These are phyloP conservation scores for Coleophoma cylindrospora DNA, from an alignment of 2,329 filamentous ascomycete species.

Conservation along the genomic window DNA sequence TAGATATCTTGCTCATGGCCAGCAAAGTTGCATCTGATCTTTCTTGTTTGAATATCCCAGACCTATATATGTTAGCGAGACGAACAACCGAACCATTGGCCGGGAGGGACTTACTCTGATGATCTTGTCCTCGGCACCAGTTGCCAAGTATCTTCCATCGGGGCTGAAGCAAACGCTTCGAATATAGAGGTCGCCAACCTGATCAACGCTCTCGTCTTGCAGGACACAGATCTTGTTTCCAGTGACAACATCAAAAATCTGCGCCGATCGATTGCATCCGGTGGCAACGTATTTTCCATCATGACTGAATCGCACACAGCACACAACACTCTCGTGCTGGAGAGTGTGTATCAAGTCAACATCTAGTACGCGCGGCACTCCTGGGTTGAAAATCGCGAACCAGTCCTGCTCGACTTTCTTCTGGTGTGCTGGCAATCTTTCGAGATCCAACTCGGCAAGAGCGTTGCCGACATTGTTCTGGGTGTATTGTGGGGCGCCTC, in stretches of 20 bases:
- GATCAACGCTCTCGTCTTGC: conserved; percentile 82
- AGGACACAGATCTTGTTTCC: conserved; percentile 86
- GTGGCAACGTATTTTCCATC: conserved; percentile 96
- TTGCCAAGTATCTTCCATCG: conserved; percentile 88
- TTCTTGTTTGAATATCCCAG: conserved; percentile 83
- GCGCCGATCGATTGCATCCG: conserved; percentile 97
- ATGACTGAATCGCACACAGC: conserved; percentile 93
- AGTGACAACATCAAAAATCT: conserved; percentile 90
- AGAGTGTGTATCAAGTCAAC: conserved; percentile 93
- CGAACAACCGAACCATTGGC: conserved; percentile 3
- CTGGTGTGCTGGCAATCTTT: conserved; percentile 76
- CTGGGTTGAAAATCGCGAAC: conserved; percentile 96
- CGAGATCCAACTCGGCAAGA: conserved; percentile 81
- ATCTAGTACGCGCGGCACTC: conserved; percentile 82
- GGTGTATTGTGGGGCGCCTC: conserved; percentile 37
- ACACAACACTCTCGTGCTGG: conserved; percentile 92
- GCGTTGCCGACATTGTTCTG: conserved; percentile 58
- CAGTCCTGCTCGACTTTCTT: conserved; percentile 90
- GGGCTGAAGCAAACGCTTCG: conserved; percentile 98
- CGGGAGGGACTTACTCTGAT: conserved; percentile 67
- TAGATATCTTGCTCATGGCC: conserved; percentile 99
- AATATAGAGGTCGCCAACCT: conserved; percentile 92
- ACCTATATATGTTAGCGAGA: conserved; percentile 49
- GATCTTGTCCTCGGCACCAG: conserved; percentile 94
- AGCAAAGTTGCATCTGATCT: conserved; percentile 88